Evolutionary conservation across 2,329 filamentous ascomycete genomes (phyloP).

Genomic region (Fusarium metavorans): DNA sequence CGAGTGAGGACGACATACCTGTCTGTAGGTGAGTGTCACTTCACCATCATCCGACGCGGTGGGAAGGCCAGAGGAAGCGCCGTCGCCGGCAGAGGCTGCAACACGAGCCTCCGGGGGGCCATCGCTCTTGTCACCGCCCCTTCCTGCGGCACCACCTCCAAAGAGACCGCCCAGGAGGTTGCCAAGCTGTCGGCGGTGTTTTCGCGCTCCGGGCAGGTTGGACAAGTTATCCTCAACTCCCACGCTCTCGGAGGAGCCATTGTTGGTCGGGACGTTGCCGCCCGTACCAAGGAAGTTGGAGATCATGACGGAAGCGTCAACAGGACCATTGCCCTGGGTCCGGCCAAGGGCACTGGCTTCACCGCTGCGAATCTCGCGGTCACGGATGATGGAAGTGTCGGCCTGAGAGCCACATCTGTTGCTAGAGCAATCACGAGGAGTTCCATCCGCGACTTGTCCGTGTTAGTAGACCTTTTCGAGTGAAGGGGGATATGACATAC

Average conservation of each 20-base stretch:
- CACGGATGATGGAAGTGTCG: conserved; percentile 77
- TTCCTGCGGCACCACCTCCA: conserved; percentile 30
- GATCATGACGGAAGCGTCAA: conserved; percentile 69
- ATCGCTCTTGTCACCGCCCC: conserved; percentile 54
- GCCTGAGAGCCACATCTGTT: conserved; percentile 74
- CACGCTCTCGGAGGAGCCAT: conserved; percentile 52
- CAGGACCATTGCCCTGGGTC: conserved; percentile 69
- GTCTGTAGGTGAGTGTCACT: conserved; percentile 73
- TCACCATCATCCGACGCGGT: conserved; percentile 71
- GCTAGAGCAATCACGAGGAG: conserved; percentile 73
- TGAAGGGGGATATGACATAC: conserved; percentile 31
- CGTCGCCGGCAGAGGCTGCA: conserved; percentile 64
- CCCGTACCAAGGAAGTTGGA: conserved; percentile 67
- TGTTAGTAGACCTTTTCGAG: conserved; percentile 3
- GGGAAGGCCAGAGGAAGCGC: conserved; percentile 67
- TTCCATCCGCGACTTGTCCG: conserved; percentile 69
- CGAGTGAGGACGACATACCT: conserved; percentile 43
- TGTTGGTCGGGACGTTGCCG: conserved; percentile 51
- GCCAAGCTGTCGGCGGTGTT: conserved; percentile 46
- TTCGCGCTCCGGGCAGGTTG: conserved; percentile 25
- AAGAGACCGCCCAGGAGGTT: conserved; percentile 39
- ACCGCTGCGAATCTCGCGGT: conserved; percentile 66
- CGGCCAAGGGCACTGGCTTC: conserved; percentile 71
- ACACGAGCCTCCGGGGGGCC: conserved; percentile 56
- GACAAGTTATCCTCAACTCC: conserved; percentile 60